Conservation (phyloP, 768 basidiomycete genomes). For the Pisolithus albus region DNA sequence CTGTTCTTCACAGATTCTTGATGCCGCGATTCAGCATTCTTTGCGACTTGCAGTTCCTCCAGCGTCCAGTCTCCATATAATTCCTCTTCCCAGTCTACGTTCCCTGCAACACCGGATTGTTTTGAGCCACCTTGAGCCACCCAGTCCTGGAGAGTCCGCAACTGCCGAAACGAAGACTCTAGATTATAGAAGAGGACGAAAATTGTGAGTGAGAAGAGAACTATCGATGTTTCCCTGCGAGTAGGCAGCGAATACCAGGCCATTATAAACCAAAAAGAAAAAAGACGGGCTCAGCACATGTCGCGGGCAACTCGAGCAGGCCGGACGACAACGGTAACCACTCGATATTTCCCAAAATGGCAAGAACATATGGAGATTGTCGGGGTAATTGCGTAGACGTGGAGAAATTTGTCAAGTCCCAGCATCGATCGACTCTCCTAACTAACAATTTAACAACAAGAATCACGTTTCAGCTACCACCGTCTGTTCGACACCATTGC, state of each 20-base stretch:
- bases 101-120: conserved; percentile 46
- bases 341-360: too few species aligned
- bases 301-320: too few species aligned
- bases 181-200: conserved; percentile 74
- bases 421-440: background rate
- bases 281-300: background rate
- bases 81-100: conserved; percentile 48
- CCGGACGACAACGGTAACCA: too few species aligned
- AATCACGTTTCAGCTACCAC: background rate
- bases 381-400: too few species aligned
- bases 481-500: background rate
- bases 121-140: conserved; percentile 18
- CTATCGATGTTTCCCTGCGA: conserved; percentile 64
- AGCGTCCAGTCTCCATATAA: conserved; percentile 68
- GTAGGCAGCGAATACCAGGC: conserved; percentile 61
- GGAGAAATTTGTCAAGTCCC: too few species aligned
- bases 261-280: conserved; percentile 30
- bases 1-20: conserved; percentile 30
- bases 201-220: conserved; percentile 56
- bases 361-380: too few species aligned
- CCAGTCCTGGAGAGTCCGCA: conserved; percentile 41
- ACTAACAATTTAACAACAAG: background rate
- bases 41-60: conserved; percentile 54
- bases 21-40: conserved; percentile 45
- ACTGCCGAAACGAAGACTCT: conserved; percentile 51